These are phyloP conservation scores for Pichia kluyveri DNA, from an alignment of 805 yeast genomes.

Conservation along the genomic window DNA sequence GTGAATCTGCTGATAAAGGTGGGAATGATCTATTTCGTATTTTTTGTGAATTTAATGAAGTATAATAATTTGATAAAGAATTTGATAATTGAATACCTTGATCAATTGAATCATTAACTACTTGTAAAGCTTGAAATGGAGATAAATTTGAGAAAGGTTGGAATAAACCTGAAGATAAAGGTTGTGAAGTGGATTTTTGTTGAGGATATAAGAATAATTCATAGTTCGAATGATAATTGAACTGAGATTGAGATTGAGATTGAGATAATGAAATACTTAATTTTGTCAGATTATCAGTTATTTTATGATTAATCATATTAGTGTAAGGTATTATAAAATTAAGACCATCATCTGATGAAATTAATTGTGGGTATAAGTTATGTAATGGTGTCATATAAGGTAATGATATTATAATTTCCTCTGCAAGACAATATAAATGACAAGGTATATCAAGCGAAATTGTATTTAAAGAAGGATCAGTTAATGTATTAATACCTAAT, in stretches of 20 bases:
- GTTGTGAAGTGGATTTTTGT: slow-evolving; percentile 12
- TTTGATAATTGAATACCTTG: slow-evolving; percentile 10
- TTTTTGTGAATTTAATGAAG: neutral
- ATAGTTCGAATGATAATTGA: neutral
- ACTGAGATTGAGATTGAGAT: neutral
- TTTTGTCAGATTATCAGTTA: slow-evolving; percentile 12
- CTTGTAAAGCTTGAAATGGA: slow-evolving; percentile 12
- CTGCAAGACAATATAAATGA: slow-evolving; percentile 20
- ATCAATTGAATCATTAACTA: slow-evolving; percentile 17
- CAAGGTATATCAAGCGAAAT: slow-evolving; percentile 10
- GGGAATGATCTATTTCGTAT: neutral
- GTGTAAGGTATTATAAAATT: slow-evolving; percentile 17
- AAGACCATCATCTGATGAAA: slow-evolving; percentile 4
- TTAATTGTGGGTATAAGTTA: neutral
- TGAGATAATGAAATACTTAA: neutral
- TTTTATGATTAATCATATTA: slow-evolving; percentile 12
- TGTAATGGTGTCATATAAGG: slow-evolving; percentile 4
- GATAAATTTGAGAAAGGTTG: slow-evolving; percentile 12
- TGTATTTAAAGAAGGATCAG: slow-evolving; percentile 1
- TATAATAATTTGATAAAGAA: neutral
- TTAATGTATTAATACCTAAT: neutral
- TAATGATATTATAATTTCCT: slow-evolving; percentile 13
- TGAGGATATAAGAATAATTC: slow-evolving; percentile 11
- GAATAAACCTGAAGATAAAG: slow-evolving; percentile 12
- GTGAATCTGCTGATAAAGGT: neutral